These are phyloP conservation scores for Globisporangium apiculatum DNA, from an alignment of 352 stramenopile genomes.

Conservation along the genomic window DNA sequence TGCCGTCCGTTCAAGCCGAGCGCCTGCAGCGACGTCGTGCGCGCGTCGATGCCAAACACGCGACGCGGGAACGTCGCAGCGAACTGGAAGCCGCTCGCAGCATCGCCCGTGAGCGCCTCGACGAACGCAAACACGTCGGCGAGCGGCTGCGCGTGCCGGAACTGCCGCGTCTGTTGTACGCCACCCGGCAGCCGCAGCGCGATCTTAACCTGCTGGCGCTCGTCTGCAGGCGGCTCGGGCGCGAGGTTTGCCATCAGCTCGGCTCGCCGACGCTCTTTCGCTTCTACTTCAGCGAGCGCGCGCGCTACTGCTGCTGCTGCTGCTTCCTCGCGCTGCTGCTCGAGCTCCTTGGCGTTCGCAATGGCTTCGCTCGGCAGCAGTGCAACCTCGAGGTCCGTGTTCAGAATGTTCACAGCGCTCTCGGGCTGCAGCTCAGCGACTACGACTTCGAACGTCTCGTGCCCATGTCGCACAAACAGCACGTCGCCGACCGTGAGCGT, in stretches of 20 bases:
- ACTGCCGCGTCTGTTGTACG: conserved; percentile 34
- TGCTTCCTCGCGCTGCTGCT: conserved; percentile 30
- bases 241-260: conserved; percentile 24
- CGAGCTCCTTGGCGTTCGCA: conserved; percentile 23
- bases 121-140: conserved; percentile 40
- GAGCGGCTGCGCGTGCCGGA: conserved; percentile 28
- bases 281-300: conserved; percentile 14
- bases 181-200: conserved; percentile 41
- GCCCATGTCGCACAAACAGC: conserved; percentile 68
- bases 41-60: conserved; percentile 34
- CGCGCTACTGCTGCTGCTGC: conserved; percentile 14
- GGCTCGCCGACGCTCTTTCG: conserved; percentile 38
- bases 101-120: conserved; percentile 44
- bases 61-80: conserved; percentile 56
- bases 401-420: conserved; percentile 56
- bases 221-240: conserved; percentile 31
- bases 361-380: conserved; percentile 63
- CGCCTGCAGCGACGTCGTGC: conserved; percentile 37
- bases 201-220: conserved; percentile 39
- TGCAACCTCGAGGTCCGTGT: conserved; percentile 79
- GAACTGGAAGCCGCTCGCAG: conserved; percentile 31
- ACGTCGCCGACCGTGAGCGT: conserved; percentile 71
- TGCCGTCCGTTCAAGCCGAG: conserved; percentile 47
- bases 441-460: conserved; percentile 66
- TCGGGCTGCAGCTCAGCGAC: conserved; percentile 59